Evolutionary conservation across 441 rosid genomes (phyloP), one percentile per base, ranked within the genome.

Genomic region (Biscutella laevigata): DNA sequence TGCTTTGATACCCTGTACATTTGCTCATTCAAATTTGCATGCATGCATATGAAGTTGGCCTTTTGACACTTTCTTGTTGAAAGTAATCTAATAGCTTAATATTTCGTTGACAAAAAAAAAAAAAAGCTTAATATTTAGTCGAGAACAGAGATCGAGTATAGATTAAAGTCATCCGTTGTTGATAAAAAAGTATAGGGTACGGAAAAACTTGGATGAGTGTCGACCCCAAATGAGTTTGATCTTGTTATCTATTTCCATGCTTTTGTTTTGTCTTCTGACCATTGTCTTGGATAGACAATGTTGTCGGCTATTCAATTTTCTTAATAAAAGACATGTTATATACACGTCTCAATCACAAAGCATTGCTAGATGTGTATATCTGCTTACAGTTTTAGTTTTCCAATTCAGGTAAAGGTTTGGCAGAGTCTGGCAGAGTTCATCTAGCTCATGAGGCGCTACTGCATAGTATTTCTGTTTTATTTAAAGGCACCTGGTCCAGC

Each of bases 351-450:
- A 47, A 24, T 49, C 9, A 19, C 26, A 10, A 36, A 25, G 12
- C 50, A 11, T 51, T 33, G 34, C n/a, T 34, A 42, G 46, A 59
- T 27, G 36, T 44, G 65, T 45, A 29, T 45, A 38, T 53, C 41
- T 60, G 27, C 62, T 64, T 58, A 32, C 38, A 51, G n/a, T 16
- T 21, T 61, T 17, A 17, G 45, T 27, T 66, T 64, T 72, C 29
- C 37, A 5, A 41, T 72, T 57, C 80, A 92, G 99, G 97, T 60
- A 81, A 84, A 76, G 84, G 92, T 72, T 74, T 71, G 55, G 75
- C 58, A 40, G 43, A 40, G 45, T 69, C 39, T 61, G 81, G 70
- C 66, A 77, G 66, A 67, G 65, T 70, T 66, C 94, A 84, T 68
- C 76, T 74, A 65, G 72, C 73, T 37, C 97, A 92, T 64, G 75